Percentiles rank a stretch among this genome's conserved stretches.
phyloP scores from a whole-genome alignment of 768 basidiomycete genomes.

The Baorangia bicolor region DNA sequence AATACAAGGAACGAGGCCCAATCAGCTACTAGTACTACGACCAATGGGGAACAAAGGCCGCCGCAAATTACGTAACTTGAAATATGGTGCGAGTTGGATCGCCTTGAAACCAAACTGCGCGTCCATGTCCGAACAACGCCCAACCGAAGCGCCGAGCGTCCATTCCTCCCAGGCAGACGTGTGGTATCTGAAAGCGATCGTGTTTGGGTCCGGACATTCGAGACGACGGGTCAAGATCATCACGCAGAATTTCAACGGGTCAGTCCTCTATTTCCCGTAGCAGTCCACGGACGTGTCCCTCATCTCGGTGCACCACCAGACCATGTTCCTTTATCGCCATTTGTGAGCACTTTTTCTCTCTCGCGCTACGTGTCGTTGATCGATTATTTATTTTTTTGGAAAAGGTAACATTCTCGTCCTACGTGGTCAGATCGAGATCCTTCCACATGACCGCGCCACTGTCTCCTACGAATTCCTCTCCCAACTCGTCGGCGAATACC shows the following conservation, averaged over 20 bases:
- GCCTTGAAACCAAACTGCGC: background rate
- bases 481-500: conserved; percentile 79
- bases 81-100: background rate
- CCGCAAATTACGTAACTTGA: background rate
- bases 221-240: conserved; percentile 55
- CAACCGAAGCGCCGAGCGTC: conserved; percentile 12
- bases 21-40: too few species aligned
- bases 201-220: conserved; percentile 40
- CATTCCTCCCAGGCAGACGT: conserved; percentile 47
- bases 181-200: conserved; percentile 74
- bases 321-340: conserved; percentile 92
- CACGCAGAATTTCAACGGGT: conserved; percentile 86
- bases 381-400: too few species aligned
- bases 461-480: conserved; percentile 87
- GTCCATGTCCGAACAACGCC: conserved; percentile 19
- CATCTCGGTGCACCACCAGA: conserved; percentile 37
- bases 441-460: conserved; percentile 58
- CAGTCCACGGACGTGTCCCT: background rate
- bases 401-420: conserved; percentile 86
- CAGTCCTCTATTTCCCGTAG: conserved; percentile 26
- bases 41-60: too few species aligned
- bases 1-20: background rate
- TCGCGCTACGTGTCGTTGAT: background rate
- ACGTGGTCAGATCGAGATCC: conserved; percentile 75
- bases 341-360: conserved; percentile 41